Evolutionary conservation across 1,139 yeast species (phyloP).

Genomic region (Kodamaea sp.): DNA sequence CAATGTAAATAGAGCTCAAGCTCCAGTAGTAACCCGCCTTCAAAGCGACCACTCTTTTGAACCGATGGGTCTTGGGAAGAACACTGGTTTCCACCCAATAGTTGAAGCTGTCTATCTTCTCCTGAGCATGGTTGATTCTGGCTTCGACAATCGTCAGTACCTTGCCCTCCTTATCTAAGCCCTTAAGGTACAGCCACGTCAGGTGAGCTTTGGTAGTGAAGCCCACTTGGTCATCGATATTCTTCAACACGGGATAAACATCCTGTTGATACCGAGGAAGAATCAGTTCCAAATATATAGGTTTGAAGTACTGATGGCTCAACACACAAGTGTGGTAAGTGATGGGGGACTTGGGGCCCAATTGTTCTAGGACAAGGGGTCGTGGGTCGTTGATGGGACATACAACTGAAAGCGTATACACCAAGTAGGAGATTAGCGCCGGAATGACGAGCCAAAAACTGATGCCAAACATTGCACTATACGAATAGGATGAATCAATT

Average conservation of each 20-base stretch:
- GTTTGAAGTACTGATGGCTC: slow-evolving; percentile 10
- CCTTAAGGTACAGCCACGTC: background rate
- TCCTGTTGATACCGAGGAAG: slow-evolving; percentile 4
- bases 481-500: no score
- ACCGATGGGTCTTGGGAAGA: slow-evolving; percentile 1
- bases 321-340: slow-evolving; percentile 11
- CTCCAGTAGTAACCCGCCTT: slow-evolving; percentile 1
- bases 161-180: slow-evolving; percentile 6
- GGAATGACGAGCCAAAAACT: slow-evolving; percentile 7
- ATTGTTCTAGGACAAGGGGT: slow-evolving; percentile 3
- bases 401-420: slow-evolving; percentile 9
- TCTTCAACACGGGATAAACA: slow-evolving; percentile 9
- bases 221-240: slow-evolving; percentile 5
- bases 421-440: slow-evolving; percentile 10
- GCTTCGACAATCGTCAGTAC: slow-evolving; percentile 3
- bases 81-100: slow-evolving; percentile 1
- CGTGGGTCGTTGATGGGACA: slow-evolving; percentile 12
- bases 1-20: background rate
- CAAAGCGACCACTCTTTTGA: background rate
- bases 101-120: background rate
- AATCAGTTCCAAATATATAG: slow-evolving; percentile 5
- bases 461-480: slow-evolving; percentile 4
- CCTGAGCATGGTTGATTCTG: slow-evolving; percentile 1
- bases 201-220: background rate
- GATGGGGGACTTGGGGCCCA: slow-evolving; percentile 9